Evolutionary conservation across 306 rosid species (phyloP), one percentile per base, ranked within the genome.

Genomic region (Aeschynomene evenia): DNA sequence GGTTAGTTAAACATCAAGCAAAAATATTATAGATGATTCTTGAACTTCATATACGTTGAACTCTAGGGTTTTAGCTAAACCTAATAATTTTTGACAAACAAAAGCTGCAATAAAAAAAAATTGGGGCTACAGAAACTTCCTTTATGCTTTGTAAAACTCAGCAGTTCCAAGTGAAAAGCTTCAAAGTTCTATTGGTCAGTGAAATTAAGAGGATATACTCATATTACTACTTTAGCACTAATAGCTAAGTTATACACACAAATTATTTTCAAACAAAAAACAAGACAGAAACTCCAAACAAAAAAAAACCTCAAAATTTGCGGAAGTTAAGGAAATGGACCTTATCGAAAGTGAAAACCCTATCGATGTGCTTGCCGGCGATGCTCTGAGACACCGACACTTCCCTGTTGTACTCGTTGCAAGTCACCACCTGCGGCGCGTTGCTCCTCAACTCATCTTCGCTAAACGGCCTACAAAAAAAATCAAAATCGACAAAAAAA

Each of bases 301-400:
- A 37, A 37, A 36, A 36, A 37, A 34, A 7, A 5, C 40, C 12
- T 34, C 5, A 34, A 34, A 34, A 34, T 11, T 34, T 2, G 40
- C 5, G 11, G 21, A 67, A 11, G 0, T 23, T 7, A 73, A 28
- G 31, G 31, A 28, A 28, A 28, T 28, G 9, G 8, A 92, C 98
- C 98, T 89, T 92, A 79, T 92, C 98, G 51, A 92, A 92, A 46
- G 96, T 92, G 68, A 89, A 92, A 75, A 92, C 80, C 77, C 96
- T 80, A 16, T 92, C 98, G 9, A 89, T 80, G 71, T 92, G 98
- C 70, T 89, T 92, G 31, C 98, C 93, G 5, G 98, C 96, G 20
- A 89, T 90, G 81, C 63, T 92, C 81, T 92, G 98, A 2, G 98
- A 89, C 23, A 92, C 96, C 0, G 93, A 79, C 1, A 92, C 98